These are phyloP conservation scores for Penicillium sp. DNA, from an alignment of 2,329 filamentous ascomycete species.

Conservation along the genomic window DNA sequence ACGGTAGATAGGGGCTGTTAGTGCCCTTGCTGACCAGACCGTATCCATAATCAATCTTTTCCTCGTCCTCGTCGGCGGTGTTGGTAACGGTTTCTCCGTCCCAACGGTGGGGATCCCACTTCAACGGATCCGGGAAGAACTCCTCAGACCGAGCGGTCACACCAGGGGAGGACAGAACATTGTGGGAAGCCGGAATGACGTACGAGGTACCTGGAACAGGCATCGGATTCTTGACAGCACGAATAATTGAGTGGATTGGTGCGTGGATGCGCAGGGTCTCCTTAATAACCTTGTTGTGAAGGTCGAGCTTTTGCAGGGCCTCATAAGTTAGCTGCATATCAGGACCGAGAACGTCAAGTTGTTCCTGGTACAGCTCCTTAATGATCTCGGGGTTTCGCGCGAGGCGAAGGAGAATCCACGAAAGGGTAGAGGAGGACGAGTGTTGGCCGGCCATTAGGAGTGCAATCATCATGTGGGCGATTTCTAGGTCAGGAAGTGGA, in stretches of 20 bases:
- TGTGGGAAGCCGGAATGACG: conserved; percentile 79
- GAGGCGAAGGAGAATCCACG: conserved; percentile 84
- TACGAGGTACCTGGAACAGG: conserved; percentile 80
- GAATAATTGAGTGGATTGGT: conserved; percentile 94
- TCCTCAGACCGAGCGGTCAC: conserved; percentile 73
- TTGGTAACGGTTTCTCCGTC: conserved; percentile 60
- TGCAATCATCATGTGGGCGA: conserved; percentile 93
- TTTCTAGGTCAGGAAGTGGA: conserved; percentile 78
- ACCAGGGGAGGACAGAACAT: conserved; percentile 82
- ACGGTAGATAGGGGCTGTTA: conserved; percentile 87
- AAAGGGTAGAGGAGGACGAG: conserved; percentile 80
- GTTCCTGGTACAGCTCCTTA: conserved; percentile 83
- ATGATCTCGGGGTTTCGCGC: conserved; percentile 78
- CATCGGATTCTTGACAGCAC: conserved; percentile 88
- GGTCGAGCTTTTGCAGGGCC: conserved; percentile 74
- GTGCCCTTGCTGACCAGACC: conserved; percentile 91
- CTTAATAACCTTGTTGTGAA: conserved; percentile 85
- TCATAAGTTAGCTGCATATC: conserved; percentile 80
- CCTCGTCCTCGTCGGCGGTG: conserved; percentile 58
- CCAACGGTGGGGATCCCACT: conserved; percentile 94
- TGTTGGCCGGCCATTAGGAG: conserved; percentile 92
- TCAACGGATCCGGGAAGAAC: conserved; percentile 80
- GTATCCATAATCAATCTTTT: conserved; percentile 91
- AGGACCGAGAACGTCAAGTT: conserved; percentile 72
- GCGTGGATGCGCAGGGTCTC: conserved; percentile 90